Conservation (phyloP, 345 rosid species). For the Anastatica hierochuntica region DNA sequence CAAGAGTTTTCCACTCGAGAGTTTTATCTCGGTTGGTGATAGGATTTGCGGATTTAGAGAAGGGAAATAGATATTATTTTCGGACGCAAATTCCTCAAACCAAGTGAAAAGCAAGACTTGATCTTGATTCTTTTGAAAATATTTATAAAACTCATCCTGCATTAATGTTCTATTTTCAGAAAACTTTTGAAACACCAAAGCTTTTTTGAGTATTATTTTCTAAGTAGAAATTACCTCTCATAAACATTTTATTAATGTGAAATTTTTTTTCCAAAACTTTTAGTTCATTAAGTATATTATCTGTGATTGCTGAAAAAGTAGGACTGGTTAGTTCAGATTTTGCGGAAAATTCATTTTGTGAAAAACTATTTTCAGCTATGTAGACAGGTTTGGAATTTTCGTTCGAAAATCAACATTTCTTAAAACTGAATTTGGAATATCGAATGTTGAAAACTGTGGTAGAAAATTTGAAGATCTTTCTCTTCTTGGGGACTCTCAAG, state of each 20-base stretch:
- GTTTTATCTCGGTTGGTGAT: neutral
- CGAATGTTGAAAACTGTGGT: too few relatives aligned
- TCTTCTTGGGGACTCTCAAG: too few relatives aligned
- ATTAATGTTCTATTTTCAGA: too few relatives aligned
- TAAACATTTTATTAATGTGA: too few relatives aligned
- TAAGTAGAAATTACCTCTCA: neutral
- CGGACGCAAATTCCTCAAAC: neutral
- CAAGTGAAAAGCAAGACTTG: neutral
- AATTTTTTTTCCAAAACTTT: too few relatives aligned
- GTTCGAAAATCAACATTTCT: neutral
- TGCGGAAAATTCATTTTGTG: neutral
- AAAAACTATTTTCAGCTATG: neutral
- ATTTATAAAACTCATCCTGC: neutral
- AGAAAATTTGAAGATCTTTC: too few relatives aligned
- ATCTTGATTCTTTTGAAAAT: neutral
- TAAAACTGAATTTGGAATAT: too few relatives aligned
- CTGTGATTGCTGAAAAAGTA: neutral
- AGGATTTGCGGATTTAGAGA: neutral
- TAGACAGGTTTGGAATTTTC: neutral
- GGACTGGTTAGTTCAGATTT: too few relatives aligned
- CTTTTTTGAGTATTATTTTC: neutral
- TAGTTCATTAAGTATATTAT: neutral
- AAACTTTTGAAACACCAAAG: neutral
- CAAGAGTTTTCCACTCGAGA: neutral
- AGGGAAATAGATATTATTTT: neutral